Evolutionary conservation across 345 rosid species (phyloP).

Genomic region (Eucalyptus fibrosa): DNA sequence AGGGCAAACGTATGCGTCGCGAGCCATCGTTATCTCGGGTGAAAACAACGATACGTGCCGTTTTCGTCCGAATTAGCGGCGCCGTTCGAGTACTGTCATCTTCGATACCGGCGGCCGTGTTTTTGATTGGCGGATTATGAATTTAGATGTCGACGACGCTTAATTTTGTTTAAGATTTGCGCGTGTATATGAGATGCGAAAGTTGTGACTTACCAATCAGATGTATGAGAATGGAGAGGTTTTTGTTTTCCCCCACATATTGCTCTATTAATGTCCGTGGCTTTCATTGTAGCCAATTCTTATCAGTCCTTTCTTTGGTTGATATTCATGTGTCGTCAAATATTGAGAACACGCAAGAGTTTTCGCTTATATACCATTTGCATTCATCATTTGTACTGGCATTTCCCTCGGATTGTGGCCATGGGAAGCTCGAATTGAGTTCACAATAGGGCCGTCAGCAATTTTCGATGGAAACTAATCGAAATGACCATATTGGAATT

Average conservation of each 20-base stretch:
- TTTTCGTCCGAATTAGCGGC: not conserved
- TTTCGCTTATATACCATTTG: not conserved
- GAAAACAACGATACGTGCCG: not conserved
- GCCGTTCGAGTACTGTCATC: not conserved
- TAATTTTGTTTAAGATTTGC: not conserved
- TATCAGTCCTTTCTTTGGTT: not conserved
- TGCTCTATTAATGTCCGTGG: not conserved
- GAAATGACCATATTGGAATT: not conserved
- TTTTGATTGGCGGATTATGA: not conserved
- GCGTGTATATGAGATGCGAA: not conserved
- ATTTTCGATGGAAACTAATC: fast-evolving
- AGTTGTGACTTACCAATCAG: not conserved
- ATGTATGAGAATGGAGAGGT: not conserved
- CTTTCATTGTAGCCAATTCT: not conserved
- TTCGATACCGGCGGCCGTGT: not conserved
- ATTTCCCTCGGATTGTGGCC: not conserved
- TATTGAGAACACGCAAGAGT: not conserved
- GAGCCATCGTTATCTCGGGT: not conserved
- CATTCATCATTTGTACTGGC: not conserved
- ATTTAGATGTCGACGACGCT: not conserved
- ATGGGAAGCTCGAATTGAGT: not conserved
- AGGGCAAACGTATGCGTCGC: not conserved
- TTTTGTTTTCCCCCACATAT: not conserved
- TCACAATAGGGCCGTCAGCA: not conserved
- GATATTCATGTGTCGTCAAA: not conserved